phyloP scores from a whole-genome alignment of 192 early-diverging fungal genomes.

The Linnemannia zychae region DNA sequence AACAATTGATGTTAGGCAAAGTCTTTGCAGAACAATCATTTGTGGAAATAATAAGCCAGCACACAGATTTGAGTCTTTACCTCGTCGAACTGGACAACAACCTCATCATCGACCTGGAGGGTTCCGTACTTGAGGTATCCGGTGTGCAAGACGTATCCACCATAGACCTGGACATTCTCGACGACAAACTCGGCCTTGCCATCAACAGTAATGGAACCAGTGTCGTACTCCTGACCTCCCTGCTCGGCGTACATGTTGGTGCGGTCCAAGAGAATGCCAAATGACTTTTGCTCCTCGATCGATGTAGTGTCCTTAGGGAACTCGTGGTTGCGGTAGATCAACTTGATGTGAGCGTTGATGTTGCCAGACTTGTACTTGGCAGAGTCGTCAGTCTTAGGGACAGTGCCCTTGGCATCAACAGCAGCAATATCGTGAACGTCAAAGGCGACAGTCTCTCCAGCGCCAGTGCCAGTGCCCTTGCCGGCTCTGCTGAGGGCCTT shows the following conservation, averaged over 20 bases:
- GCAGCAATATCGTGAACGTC: constrained; percentile 94
- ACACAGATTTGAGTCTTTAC: constrained; percentile 25
- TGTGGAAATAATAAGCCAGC: not conserved
- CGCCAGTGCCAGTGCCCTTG: constrained; percentile 63
- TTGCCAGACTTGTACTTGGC: constrained; percentile 85
- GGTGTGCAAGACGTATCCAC: constrained; percentile 96
- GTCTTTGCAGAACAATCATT: not conserved
- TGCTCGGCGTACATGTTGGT: constrained; percentile 99
- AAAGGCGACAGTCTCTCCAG: constrained; percentile 76
- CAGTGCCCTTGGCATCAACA: constrained; percentile 77
- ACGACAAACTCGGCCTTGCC: constrained; percentile 90
- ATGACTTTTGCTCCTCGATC: constrained; percentile 67
- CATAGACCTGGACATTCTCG: constrained; percentile 93
- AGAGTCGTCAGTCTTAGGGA: constrained; percentile 87
- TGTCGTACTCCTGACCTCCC: constrained; percentile 97
- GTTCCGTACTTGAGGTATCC: constrained; percentile 94
- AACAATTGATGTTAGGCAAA: not conserved
- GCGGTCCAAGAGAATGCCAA: constrained; percentile 93
- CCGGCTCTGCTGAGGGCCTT: constrained; percentile 78
- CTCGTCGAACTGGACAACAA: constrained; percentile 90
- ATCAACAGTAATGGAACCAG: constrained; percentile 88
- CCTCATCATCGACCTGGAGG: constrained; percentile 75
- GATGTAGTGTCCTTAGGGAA: constrained; percentile 63
- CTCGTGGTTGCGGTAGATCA: constrained; percentile 76
- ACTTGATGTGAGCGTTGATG: constrained; percentile 82